Percentiles rank a stretch among this genome's conserved stretches.
Conservation (phyloP, 2,329 filamentous ascomycete genomes). For the Colletotrichum abscissum region DNA sequence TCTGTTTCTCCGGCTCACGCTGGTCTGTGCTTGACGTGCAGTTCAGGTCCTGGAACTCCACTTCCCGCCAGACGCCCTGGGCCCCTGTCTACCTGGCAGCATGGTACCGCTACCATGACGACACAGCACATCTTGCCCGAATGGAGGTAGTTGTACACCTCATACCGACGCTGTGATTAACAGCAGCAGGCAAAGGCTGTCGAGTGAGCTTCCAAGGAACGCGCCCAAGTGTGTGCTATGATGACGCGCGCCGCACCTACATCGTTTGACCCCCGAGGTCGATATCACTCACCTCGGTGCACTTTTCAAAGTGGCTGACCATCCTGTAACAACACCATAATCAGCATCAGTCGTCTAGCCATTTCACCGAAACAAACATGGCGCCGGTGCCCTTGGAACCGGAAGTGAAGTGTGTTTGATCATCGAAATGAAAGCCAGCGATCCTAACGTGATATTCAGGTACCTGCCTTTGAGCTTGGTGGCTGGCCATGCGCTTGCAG, state of each 20-base stretch:
- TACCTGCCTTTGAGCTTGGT: constrained; percentile 34
- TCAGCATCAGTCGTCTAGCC: background rate
- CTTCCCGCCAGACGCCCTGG: background rate
- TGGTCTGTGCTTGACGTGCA: constrained; percentile 10
- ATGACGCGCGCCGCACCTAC: constrained; percentile 27
- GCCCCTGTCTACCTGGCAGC: too few relatives aligned
- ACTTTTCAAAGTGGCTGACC: background rate
- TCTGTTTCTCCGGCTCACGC: constrained; percentile 26
- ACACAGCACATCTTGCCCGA: background rate
- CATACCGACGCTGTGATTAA: background rate
- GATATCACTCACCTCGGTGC: background rate
- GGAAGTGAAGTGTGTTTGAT: constrained; percentile 37
- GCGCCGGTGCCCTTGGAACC: constrained; percentile 41
- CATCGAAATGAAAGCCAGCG: background rate
- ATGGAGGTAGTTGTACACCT: constrained; percentile 24
- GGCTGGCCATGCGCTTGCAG: constrained; percentile 37
- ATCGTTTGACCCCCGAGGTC: background rate
- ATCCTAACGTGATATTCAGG: constrained; percentile 33
- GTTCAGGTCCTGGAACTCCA: background rate
- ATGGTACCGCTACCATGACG: constrained; percentile 22
- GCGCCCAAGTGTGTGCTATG: constrained; percentile 13
- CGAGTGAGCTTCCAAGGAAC: constrained; percentile 31
- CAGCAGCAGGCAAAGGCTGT: background rate
- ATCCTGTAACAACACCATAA: background rate
- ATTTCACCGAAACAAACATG: constrained; percentile 34